Base-by-base conservation (phyloP, 129 eudicot species). In the Tagetes erecta region DNA sequence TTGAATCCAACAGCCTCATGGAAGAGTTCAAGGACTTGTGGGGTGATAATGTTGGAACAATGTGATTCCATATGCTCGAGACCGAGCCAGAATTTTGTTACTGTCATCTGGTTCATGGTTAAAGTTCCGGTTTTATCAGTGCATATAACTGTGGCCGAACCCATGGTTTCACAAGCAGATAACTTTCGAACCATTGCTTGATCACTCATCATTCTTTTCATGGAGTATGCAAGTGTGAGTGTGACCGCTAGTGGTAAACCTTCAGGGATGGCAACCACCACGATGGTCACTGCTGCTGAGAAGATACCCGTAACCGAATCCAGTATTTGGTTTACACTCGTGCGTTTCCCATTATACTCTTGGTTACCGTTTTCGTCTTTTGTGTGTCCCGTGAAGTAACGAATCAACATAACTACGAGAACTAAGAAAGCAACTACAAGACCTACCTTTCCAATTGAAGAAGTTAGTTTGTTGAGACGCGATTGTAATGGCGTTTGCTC, bases 101-200 rank as follows among this genome's bases (percentile, higher is more conserved):
- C 98, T 0, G 81, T 84, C 98, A 92, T 92, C 70, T 86, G 88
- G 47, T 92, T 92, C 81, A 86, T 66, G 0, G 98, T 92, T 51
- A 92, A 45, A 3, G 98, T 92, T 2, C 98, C 98, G 2, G 96
- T 92, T 82, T 92, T 92, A 46, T 92, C 97, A 0, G 94, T 89
- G 81, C 97, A 92, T 57, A 92, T 89, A 51, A 86, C 90, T 0
- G 96, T 92, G 60, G 97, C 96, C 0, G 96, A 89, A 33, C 97
- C 97, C 97, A 92, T 92, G 36, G 97, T 92, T 71, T 92, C 97
- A 50, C 96, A 89, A 7, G 96, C 97, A 5, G 98, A 92, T 49
- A 87, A 76, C 76, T 89, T 92, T 68, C 98, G 73, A 57, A 92
- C 96, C 96, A 89, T 89, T 4, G 98, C 98, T 62, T 89, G 89